A percentile compares a stretch with the other conserved stretches of the same genome.
phyloP scores from a whole-genome alignment of 257 asterid species.

The Cinchona pubescens region DNA sequence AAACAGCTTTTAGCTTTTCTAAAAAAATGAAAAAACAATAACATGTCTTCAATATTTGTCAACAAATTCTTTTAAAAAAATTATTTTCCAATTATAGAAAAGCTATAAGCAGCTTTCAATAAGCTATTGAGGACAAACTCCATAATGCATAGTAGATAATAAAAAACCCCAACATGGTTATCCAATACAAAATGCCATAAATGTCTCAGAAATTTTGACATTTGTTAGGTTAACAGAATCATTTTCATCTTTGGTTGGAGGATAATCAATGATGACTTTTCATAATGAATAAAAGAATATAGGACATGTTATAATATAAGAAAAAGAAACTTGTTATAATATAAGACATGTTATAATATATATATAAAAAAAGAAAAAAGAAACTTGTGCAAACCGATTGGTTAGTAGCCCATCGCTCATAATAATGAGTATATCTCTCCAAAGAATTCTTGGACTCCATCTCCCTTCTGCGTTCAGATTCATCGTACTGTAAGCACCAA shows the following conservation, averaged over 20 bases:
- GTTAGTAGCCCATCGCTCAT: conserved; percentile 99
- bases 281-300: neutral
- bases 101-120: too few relatives aligned
- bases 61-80: too few relatives aligned
- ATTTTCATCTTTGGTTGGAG: neutral
- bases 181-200: neutral
- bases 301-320: neutral
- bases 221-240: neutral
- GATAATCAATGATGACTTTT: neutral
- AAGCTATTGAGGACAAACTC: too few relatives aligned
- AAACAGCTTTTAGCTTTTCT: too few relatives aligned
- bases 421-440: conserved; percentile 99
- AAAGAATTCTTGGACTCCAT: conserved; percentile 99
- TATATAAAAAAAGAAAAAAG: too few relatives aligned
- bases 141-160: too few relatives aligned
- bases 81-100: too few relatives aligned
- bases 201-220: neutral
- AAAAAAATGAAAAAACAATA: too few relatives aligned
- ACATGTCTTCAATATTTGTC: too few relatives aligned
- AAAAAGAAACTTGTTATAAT: conserved; percentile 9
- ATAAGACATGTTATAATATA: neutral
- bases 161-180: neutral
- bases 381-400: conserved; percentile 65
- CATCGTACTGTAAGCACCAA: conserved; percentile 74
- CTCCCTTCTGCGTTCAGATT: conserved; percentile 94